Conservation (phyloP, 805 yeast genomes). For the Ogataea ramenticola region DNA sequence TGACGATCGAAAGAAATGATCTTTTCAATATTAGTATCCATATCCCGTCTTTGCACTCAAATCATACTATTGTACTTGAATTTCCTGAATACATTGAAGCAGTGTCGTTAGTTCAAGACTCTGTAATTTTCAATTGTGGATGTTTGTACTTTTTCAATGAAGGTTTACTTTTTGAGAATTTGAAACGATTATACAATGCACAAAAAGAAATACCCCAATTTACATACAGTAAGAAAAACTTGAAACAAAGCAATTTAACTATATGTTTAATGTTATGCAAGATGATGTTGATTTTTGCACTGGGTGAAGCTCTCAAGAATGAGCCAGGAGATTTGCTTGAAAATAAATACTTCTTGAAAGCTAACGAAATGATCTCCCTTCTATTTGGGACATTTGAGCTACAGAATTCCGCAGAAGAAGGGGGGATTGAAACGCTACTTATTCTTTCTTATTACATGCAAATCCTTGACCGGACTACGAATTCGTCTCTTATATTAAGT, state of each 20-base stretch:
- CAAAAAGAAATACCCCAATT: slow-evolving; percentile 6
- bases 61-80: slow-evolving; percentile 40
- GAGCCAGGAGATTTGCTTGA: slow-evolving; percentile 51
- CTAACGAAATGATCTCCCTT: slow-evolving; percentile 60
- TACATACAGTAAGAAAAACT: background rate
- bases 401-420: slow-evolving; percentile 60
- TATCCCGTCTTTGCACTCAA: background rate
- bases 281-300: slow-evolving; percentile 54
- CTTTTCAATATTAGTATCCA: too few relatives aligned
- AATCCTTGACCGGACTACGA: slow-evolving; percentile 65
- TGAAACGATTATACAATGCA: slow-evolving; percentile 47
- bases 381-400: slow-evolving; percentile 62
- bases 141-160: slow-evolving; percentile 71
- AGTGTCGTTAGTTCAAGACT: slow-evolving; percentile 25
- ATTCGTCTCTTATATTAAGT: slow-evolving; percentile 64
- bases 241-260: slow-evolving; percentile 31
- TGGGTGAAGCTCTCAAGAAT: slow-evolving; percentile 69
- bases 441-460: slow-evolving; percentile 63
- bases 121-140: slow-evolving; percentile 33
- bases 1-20: background rate
- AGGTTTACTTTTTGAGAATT: slow-evolving; percentile 53
- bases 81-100: slow-evolving; percentile 63
- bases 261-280: slow-evolving; percentile 65
- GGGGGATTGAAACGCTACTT: slow-evolving; percentile 61
- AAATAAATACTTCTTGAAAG: slow-evolving; percentile 47